These are phyloP conservation scores for Aspergillus affinis DNA, from an alignment of 495 filamentous ascomycete genomes.

Conservation along the genomic window DNA sequence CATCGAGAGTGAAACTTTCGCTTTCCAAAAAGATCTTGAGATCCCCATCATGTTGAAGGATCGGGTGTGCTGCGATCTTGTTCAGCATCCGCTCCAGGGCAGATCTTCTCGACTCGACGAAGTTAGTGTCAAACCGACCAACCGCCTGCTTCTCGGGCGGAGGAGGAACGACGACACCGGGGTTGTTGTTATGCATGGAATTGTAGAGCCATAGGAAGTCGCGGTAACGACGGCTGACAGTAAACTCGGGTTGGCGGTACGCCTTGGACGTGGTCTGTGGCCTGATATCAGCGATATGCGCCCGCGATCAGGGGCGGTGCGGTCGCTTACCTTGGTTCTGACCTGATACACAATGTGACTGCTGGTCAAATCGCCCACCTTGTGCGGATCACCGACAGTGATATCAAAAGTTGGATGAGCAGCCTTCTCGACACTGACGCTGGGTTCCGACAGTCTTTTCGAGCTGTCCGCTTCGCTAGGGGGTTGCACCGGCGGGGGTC, in stretches of 20 bases:
- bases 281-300: constrained; percentile 18
- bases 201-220: constrained; percentile 98
- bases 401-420: constrained; percentile 91
- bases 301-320: not conserved
- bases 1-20: constrained; percentile 89
- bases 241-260: constrained; percentile 86
- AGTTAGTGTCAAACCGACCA: constrained; percentile 93
- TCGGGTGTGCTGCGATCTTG: constrained; percentile 86
- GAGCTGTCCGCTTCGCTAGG: constrained; percentile 43
- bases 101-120: constrained; percentile 86
- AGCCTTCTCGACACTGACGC: constrained; percentile 84
- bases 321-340: constrained; percentile 71
- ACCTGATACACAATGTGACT: constrained; percentile 98
- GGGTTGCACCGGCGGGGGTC: constrained; percentile 73
- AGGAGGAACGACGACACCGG: constrained; percentile 91
- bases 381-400: constrained; percentile 91
- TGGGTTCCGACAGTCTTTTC: constrained; percentile 69
- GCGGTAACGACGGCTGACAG: constrained; percentile 87
- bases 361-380: constrained; percentile 93
- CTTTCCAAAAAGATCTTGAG: constrained; percentile 96
- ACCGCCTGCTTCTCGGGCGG: constrained; percentile 98
- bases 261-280: constrained; percentile 88
- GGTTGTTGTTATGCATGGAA: constrained; percentile 88
- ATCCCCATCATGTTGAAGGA: constrained; percentile 89
- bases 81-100: constrained; percentile 96